Percentiles rank a stretch among this genome's conserved stretches.
phyloP scores from a whole-genome alignment of 1,284 basidiomycete genomes.

The Irpex sp. region DNA sequence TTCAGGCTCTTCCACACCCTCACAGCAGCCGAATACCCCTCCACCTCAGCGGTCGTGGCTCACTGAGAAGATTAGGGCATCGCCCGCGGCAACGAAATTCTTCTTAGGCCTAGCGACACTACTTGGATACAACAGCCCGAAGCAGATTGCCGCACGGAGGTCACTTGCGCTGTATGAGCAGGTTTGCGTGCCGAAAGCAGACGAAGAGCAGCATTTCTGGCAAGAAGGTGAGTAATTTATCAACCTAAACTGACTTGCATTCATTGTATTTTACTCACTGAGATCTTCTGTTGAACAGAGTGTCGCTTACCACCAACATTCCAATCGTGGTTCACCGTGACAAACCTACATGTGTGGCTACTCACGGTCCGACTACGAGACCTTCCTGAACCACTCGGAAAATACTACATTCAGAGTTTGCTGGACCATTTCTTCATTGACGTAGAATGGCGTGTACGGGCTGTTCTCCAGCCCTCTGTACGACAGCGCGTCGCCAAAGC shows the following conservation, averaged over 20 bases:
- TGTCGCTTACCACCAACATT: constrained; percentile 91
- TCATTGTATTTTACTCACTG: constrained; percentile 4
- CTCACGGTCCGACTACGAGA: constrained; percentile 87
- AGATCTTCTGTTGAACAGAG: constrained; percentile 41
- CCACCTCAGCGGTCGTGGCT: constrained; percentile 43
- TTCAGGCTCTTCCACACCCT: not conserved
- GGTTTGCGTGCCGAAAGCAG: constrained; percentile 53
- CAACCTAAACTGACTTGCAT: not conserved
- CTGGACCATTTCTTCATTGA: constrained; percentile 97
- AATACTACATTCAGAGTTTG: constrained; percentile 73
- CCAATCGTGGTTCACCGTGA: constrained; percentile 96
- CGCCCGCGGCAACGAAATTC: constrained; percentile 43
- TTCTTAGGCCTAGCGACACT: constrained; percentile 49
- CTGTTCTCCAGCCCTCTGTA: constrained; percentile 64
- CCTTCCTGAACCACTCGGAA: constrained; percentile 66
- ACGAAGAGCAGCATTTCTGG: constrained; percentile 66
- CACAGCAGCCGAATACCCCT: not conserved
- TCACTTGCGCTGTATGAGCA: constrained; percentile 56
- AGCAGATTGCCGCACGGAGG: constrained; percentile 58
- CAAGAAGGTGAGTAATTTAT: constrained; percentile 42
- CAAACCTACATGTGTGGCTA: constrained; percentile 92
- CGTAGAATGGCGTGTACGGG: constrained; percentile 86
- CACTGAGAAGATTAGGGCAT: constrained; percentile 50
- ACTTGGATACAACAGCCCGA: constrained; percentile 60
- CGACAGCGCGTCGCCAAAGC: constrained; percentile 1